Base-by-base conservation (phyloP, 2,329 filamentous ascomycete species). In the Emericellopsis cladophorae region DNA sequence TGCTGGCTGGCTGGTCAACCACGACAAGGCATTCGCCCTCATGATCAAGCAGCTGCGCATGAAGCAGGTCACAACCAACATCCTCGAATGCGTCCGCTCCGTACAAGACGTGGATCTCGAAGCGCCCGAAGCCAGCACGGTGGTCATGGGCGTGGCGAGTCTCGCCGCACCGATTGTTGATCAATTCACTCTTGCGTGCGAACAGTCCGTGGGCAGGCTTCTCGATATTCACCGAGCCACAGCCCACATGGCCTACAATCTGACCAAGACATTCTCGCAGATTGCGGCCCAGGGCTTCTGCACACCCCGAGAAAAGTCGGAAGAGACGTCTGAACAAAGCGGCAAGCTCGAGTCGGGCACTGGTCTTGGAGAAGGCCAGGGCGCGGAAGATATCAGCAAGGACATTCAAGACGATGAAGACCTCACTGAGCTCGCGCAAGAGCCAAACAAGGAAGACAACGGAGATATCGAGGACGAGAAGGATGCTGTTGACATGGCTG, bases 301-400 rank as follows among this genome's bases (percentile, higher is more conserved):
- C 56, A 86, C 81, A 16, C 92, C 92, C 1, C 72, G 83, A 18
- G 89, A 96, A 51, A 82, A 88, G 50, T 79, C 78, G 1, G 76
- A 85, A 33, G 76, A 81, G 38, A 76, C 81, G 42, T 71, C 78
- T 39, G 77, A 76, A 16, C 75, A 84, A 44, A 73, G 76, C 21
- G 85, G 89, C 11, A 84, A 94, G 51, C 68, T 95, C 24, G 90
- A 98, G 60, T 79, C 79, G 31, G 93, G 93, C 14, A 96, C 89
- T 10, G 93, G 92, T 29, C 77, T 98, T 21, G 93, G 92, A 16
- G 92, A 95, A 36, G 93, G 92, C 10, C 85, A 95, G 59, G 93
- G 90, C 15, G 89, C 84, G 5, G 89, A 98, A 56, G 90, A 98
- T 59, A 96, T 98, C 48, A 96, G 89, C 61, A 96, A 98, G 57